phyloP scores from a whole-genome alignment of 1,284 basidiomycete genomes.

The Ustilago shanxiensis region DNA sequence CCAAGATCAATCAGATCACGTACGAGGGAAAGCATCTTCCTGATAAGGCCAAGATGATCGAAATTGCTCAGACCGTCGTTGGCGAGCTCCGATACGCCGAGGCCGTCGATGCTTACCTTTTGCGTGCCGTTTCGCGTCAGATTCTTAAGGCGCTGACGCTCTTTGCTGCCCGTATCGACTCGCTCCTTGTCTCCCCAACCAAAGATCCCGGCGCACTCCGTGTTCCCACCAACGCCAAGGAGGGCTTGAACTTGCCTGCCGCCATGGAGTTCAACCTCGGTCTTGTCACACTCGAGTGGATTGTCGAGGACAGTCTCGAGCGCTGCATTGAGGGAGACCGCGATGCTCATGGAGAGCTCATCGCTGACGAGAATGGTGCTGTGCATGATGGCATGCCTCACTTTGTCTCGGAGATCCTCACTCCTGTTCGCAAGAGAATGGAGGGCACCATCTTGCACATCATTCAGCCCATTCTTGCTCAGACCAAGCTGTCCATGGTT shows the following conservation, averaged over 20 bases:
- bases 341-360: slow-evolving; percentile 50
- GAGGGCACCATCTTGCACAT: slow-evolving; percentile 68
- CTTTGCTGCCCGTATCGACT: slow-evolving; percentile 67
- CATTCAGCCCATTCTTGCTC: slow-evolving; percentile 64
- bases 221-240: slow-evolving; percentile 61
- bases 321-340: slow-evolving; percentile 65
- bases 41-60: slow-evolving; percentile 57
- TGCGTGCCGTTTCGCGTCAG: slow-evolving; percentile 66
- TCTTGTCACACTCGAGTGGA: slow-evolving; percentile 66
- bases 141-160: slow-evolving; percentile 68
- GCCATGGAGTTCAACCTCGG: slow-evolving; percentile 69
- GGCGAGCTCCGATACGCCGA: slow-evolving; percentile 64
- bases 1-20: slow-evolving; percentile 56
- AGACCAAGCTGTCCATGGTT: slow-evolving; percentile 56
- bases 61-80: slow-evolving; percentile 63
- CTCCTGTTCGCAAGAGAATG: slow-evolving; percentile 68
- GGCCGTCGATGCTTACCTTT: slow-evolving; percentile 63
- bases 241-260: slow-evolving; percentile 53
- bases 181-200: slow-evolving; percentile 59
- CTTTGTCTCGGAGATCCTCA: slow-evolving; percentile 68
- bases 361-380: slow-evolving; percentile 54
- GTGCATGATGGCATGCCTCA: slow-evolving; percentile 61
- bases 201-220: slow-evolving; percentile 54
- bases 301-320: slow-evolving; percentile 68
- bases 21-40: slow-evolving; percentile 65